These are phyloP conservation scores for Spirogloea muscicola DNA, from an alignment of 139 green algal genomes.

Conservation along the genomic window DNA sequence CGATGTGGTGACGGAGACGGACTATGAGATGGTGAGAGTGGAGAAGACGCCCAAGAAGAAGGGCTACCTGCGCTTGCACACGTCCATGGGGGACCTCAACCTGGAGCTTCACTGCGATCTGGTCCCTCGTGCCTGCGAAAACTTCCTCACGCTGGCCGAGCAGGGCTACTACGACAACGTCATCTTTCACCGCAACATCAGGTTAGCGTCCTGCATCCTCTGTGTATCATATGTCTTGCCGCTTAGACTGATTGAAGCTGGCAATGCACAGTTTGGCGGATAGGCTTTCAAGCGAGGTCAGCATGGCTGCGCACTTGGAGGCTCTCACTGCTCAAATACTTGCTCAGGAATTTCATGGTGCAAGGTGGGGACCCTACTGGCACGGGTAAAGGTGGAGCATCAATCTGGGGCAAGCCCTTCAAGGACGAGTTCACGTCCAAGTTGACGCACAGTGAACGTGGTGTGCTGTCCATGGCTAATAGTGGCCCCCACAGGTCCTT, in stretches of 20 bases:
- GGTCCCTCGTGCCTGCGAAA: constrained; percentile 82
- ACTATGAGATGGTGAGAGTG: constrained; percentile 51
- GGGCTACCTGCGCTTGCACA: constrained; percentile 78
- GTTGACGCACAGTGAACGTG: constrained; percentile 64
- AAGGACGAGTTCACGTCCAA: constrained; percentile 56
- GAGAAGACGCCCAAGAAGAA: constrained; percentile 81
- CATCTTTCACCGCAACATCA: constrained; percentile 87
- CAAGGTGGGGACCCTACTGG: constrained; percentile 94
- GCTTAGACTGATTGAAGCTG: too few species aligned
- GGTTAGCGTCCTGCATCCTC: too few species aligned
- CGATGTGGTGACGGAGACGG: constrained; percentile 58
- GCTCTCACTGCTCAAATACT: too few species aligned
- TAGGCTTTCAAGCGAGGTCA: too few species aligned
- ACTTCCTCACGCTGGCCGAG: constrained; percentile 86
- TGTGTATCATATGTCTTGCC: too few species aligned
- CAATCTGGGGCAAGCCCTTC: constrained; percentile 67
- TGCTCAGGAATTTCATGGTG: constrained; percentile 30
- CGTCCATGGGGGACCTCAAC: constrained; percentile 65
- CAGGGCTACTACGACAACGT: constrained; percentile 85
- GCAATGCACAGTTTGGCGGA: too few species aligned
- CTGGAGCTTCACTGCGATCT: constrained; percentile 49
- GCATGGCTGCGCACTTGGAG: too few species aligned
- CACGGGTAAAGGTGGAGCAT: constrained; percentile 85
- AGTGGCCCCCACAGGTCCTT: constrained; percentile 55
- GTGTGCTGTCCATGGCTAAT: constrained; percentile 95